These are phyloP conservation scores for Sungouiozyma ichnusensis DNA, from an alignment of 805 yeast genomes.

Conservation along the genomic window DNA sequence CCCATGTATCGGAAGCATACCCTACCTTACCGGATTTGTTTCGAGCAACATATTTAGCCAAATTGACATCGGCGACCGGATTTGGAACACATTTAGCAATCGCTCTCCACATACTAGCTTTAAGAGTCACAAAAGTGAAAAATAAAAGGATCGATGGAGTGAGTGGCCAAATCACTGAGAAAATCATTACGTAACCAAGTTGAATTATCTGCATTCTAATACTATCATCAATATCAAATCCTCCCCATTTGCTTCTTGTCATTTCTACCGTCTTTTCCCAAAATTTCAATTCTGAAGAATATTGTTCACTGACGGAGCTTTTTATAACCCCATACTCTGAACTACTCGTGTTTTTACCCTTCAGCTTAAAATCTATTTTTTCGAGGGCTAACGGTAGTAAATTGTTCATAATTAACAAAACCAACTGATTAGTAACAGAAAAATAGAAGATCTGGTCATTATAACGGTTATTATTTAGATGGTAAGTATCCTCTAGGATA, in stretches of 20 bases:
- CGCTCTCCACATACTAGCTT: constrained; percentile 26
- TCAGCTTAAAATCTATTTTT: background rate
- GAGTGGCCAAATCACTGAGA: constrained; percentile 72
- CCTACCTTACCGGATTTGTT: background rate
- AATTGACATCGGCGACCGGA: constrained; percentile 2
- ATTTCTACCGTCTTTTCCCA: constrained; percentile 44
- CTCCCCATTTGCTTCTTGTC: constrained; percentile 13
- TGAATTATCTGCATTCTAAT: constrained; percentile 60
- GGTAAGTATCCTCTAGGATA: constrained; percentile 31
- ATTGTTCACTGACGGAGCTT: constrained; percentile 15
- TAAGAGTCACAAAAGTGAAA: constrained; percentile 40
- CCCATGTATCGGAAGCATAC: constrained; percentile 53
- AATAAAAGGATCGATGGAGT: constrained; percentile 61
- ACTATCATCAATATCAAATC: constrained; percentile 45
- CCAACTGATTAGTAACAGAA: constrained; percentile 74
- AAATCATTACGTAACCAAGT: constrained; percentile 71
- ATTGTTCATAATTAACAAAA: constrained; percentile 53
- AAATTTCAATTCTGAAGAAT: constrained; percentile 42
- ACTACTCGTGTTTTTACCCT: constrained; percentile 4
- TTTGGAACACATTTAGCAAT: constrained; percentile 20
- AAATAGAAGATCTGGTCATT: constrained; percentile 67
- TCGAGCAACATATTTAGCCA: background rate
- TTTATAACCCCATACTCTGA: constrained; percentile 6
- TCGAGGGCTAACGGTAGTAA: constrained; percentile 46
- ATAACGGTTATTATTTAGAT: constrained; percentile 55